Base-by-base conservation (phyloP, 1,284 basidiomycete species). In the Apiotrichum laibachii region DNA sequence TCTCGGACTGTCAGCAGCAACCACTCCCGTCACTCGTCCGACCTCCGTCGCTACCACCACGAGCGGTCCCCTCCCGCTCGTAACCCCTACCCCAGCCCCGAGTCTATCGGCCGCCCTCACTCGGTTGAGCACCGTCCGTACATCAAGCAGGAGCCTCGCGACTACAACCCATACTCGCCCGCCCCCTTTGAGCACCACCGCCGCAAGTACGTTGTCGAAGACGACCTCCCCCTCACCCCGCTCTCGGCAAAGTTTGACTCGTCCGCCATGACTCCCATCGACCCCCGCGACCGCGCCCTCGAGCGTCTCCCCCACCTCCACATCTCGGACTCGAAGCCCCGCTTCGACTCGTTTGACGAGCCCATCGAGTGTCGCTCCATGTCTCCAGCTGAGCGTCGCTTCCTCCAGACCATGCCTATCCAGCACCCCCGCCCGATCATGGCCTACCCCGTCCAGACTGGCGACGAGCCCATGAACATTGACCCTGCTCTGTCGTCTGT, bases 401-500 rank as follows among this genome's bases (percentile, higher is more conserved):
- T 63, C 48, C 46, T 63, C 21, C 62, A 60, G 56, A 63, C 59
- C 10, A 56, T 63, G 56, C 56, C 56, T 5, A 37, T 55, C 31
- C 42, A 50, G 56, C 53, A 52, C 13, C 52, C 49, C n/a, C 57
- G 57, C 34, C 47, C 56, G 1, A 31, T 71, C 50, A 61, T 63
- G 16, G 65, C 65, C 26, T 71, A 65, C 62, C 64, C 69, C 6
- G 53, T 72, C n/a, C 57, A 60, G 55, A 55, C 49, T 64, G 59
- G 59, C 39, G 59, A 62, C 31, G 52, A 55, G n/a, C 55, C 61
- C 7, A 51, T 65, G n/a, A 50, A 56, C 16, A 58, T 70, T 37
- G 72, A 74, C 62, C 71, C 71, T 16, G 60, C 66, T 0, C 59
- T 71, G 12, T 72, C 72, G 9, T 67, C 71, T 7, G 62, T 70